Conservation (phyloP, 2,329 filamentous ascomycete species). For the Phyllosticta ampelicida region DNA sequence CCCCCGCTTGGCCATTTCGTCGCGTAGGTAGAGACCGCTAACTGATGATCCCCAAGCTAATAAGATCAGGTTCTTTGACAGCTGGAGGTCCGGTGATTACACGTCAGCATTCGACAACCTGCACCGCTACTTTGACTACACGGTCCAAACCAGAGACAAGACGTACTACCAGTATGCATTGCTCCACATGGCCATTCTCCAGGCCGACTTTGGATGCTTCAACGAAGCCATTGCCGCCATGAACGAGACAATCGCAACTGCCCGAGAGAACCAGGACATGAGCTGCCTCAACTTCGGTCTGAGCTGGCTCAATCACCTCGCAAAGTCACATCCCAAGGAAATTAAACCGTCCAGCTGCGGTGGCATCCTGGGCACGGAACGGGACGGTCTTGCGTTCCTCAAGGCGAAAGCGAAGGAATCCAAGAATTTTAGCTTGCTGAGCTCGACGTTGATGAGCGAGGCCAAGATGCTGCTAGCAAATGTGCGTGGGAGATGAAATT, state of each 20-base stretch:
- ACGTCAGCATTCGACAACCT: conserved; percentile 81
- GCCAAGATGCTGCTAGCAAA: conserved; percentile 67
- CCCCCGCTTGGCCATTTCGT: conserved; percentile 70
- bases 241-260: conserved; percentile 90
- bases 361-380: conserved; percentile 65
- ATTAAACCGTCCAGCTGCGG: conserved; percentile 58
- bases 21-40: conserved; percentile 35
- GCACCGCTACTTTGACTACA: conserved; percentile 94
- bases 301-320: conserved; percentile 92
- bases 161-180: conserved; percentile 91
- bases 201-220: conserved; percentile 90
- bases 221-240: conserved; percentile 86
- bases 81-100: conserved; percentile 86
- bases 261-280: conserved; percentile 85
- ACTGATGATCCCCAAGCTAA: neutral
- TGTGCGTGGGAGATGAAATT: conserved; percentile 47
- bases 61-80: conserved; percentile 63
- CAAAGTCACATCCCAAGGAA: conserved; percentile 71
- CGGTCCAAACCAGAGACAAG: conserved; percentile 73
- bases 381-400: conserved; percentile 72
- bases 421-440: conserved; percentile 76
- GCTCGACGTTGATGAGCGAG: conserved; percentile 74
- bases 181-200: conserved; percentile 83
- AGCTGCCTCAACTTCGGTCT: conserved; percentile 88
- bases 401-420: conserved; percentile 77